Percentiles rank a stretch among this genome's conserved stretches.
Conservation (phyloP, 148 eudicot genomes). For the Persicaria maculosa region DNA sequence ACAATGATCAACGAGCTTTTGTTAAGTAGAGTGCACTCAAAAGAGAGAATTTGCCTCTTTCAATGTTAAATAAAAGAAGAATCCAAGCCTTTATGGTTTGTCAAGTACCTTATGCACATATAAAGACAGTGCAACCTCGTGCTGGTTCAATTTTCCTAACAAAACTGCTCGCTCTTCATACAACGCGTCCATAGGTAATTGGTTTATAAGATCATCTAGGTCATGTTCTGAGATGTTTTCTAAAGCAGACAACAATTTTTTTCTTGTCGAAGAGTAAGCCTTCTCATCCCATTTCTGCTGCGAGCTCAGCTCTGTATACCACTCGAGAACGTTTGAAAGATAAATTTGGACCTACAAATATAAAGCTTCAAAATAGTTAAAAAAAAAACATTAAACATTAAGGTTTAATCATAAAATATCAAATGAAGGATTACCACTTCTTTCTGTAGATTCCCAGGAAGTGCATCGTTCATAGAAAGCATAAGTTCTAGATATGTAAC, state of each 20-base stretch:
- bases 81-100: background rate
- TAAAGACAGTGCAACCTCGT: conserved; percentile 88
- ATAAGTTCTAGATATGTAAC: conserved; percentile 87
- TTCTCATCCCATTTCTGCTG: conserved; percentile 87
- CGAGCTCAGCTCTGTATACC: conserved; percentile 62
- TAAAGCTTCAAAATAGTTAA: background rate
- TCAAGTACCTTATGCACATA: conserved; percentile 85
- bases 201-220: conserved; percentile 74
- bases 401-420: background rate
- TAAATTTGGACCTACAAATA: conserved; percentile 77
- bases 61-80: background rate
- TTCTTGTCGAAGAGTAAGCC: conserved; percentile 70
- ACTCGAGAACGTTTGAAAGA: conserved; percentile 96
- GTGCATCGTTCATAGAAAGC: conserved; percentile 82
- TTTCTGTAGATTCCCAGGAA: conserved; percentile 91
- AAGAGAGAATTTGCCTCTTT: background rate
- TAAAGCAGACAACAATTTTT: conserved; percentile 82
- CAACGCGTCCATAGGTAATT: conserved; percentile 79
- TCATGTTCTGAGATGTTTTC: conserved; percentile 72
- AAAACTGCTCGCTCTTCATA: conserved; percentile 90
- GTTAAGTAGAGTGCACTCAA: background rate
- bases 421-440: conserved; percentile 62
- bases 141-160: conserved; percentile 89
- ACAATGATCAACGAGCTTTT: conserved; percentile 11
- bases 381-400: background rate